Base-by-base conservation (phyloP, 164 flowering plant species). In the Litsea cubeba region DNA sequence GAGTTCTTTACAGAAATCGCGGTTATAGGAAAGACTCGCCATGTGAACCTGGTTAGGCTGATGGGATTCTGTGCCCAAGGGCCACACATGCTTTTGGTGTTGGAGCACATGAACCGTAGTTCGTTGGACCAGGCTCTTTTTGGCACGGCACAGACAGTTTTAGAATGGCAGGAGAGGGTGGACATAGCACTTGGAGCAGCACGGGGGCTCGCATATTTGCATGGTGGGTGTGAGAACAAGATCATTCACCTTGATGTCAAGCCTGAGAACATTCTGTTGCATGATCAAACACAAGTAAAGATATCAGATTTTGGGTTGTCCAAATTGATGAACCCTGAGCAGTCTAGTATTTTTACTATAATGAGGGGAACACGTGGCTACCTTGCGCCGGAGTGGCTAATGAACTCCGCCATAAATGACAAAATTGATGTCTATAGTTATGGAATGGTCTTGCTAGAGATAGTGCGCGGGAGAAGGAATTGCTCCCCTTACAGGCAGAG, bases 301-400 rank as follows among this genome's bases (percentile, higher is more conserved):
- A 82, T 95, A 3, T 93, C 97, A 7, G 99, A 95, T 85, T 95
- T 95, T 72, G 99, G 97, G 35, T 83, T 95, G 5, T 88, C 97
- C 15, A 95, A 93, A 82, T 88, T 95, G 62, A 73, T 93, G 23
- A 85, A 75, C 71, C 84, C 88, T 5, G 94, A 91, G 64, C 91
- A 89, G 72, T 90, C 94, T 2, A 84, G 86, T 71, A 79, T 82
- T 15, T 88, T 92, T 81, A 91, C 97, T 26, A 90, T 94, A 23
- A 89, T 93, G 98, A 84, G 97, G 77, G 97, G 98, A 22, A 95
- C 98, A 3, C 85, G 97, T 0, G 98, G 97, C 6, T 93, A 91
- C 78, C 91, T 95, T 28, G 98, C 95, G 8, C 98, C 98, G 2
- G 97, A 95, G 73, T 95, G 98, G 98, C 88, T 95, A 0, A 91